phyloP scores from a whole-genome alignment of 1,284 basidiomycete genomes.

The Cryptococcus floricola region DNA sequence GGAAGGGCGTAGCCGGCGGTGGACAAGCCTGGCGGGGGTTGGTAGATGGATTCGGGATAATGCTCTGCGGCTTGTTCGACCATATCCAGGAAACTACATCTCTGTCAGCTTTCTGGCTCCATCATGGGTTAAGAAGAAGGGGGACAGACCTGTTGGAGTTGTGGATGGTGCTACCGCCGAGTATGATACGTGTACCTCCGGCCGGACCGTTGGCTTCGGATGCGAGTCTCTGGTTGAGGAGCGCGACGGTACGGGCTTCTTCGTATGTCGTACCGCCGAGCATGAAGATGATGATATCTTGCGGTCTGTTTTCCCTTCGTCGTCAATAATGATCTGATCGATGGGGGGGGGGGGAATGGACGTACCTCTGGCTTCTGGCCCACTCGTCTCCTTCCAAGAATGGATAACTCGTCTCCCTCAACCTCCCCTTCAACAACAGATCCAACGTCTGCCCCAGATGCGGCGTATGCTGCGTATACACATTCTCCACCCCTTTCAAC shows the following conservation, averaged over 20 bases:
- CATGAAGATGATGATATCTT: slow-evolving; percentile 92
- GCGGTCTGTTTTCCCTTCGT: slow-evolving; percentile 59
- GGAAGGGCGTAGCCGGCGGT: slow-evolving; percentile 35
- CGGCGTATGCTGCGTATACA: slow-evolving; percentile 96
- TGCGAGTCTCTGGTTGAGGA: slow-evolving; percentile 74
- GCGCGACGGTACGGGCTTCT: slow-evolving; percentile 75
- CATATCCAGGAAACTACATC: slow-evolving; percentile 49
- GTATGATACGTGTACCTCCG: slow-evolving; percentile 64
- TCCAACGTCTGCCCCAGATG: slow-evolving; percentile 91
- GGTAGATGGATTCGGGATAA: slow-evolving; percentile 45
- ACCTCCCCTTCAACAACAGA: slow-evolving; percentile 75
- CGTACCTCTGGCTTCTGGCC: slow-evolving; percentile 40
- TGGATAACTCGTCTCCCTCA: slow-evolving; percentile 86
- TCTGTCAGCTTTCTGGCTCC: neutral
- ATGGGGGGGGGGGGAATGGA: neutral
- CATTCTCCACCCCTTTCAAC: slow-evolving; percentile 97
- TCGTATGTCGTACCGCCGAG: slow-evolving; percentile 92
- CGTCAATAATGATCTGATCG: neutral
- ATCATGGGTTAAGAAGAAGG: neutral
- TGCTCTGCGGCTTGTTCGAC: slow-evolving; percentile 43
- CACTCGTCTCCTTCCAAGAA: slow-evolving; percentile 67
- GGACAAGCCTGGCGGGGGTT: slow-evolving; percentile 17
- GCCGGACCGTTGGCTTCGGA: slow-evolving; percentile 47
- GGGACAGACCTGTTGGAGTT: slow-evolving; percentile 68
- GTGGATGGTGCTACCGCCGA: slow-evolving; percentile 88